phyloP scores from a whole-genome alignment of 345 rosid species.

The Arabidopsis suecica region DNA sequence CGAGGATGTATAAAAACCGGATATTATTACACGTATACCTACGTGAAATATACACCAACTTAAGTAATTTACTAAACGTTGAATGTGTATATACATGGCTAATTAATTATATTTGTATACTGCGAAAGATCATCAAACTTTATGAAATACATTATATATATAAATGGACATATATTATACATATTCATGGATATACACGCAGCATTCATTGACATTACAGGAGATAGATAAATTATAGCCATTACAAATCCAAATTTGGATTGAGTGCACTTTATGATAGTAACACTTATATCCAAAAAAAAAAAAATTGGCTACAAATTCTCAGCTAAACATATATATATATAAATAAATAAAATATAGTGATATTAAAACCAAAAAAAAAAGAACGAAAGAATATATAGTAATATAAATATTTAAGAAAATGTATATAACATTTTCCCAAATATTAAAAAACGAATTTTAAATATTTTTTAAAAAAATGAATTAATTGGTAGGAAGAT shows the following conservation, averaged over 20 bases:
- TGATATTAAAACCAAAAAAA: not conserved
- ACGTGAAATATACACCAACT: not conserved
- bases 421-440: constrained; percentile 24
- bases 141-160: not conserved
- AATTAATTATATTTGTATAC: not conserved
- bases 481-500: constrained; percentile 3
- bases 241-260: constrained; percentile 35
- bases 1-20: not conserved
- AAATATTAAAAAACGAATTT: constrained; percentile 9
- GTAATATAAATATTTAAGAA: constrained; percentile 17
- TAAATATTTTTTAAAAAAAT: no score
- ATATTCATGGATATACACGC: constrained; percentile 15
- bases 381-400: not conserved
- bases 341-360: constrained; percentile 13
- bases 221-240: constrained; percentile 14
- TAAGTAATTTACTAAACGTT: not conserved
- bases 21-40: not conserved
- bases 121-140: constrained; percentile 10
- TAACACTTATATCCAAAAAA: constrained; percentile 10
- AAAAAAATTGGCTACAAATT: constrained; percentile 18
- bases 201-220: constrained; percentile 20
- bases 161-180: not conserved
- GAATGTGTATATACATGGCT: not conserved
- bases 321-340: constrained; percentile 1
- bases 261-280: constrained; percentile 23